Evolutionary conservation across 192 early-diverging fungal genomes (phyloP).

Genomic region (Coemansia sp.): DNA sequence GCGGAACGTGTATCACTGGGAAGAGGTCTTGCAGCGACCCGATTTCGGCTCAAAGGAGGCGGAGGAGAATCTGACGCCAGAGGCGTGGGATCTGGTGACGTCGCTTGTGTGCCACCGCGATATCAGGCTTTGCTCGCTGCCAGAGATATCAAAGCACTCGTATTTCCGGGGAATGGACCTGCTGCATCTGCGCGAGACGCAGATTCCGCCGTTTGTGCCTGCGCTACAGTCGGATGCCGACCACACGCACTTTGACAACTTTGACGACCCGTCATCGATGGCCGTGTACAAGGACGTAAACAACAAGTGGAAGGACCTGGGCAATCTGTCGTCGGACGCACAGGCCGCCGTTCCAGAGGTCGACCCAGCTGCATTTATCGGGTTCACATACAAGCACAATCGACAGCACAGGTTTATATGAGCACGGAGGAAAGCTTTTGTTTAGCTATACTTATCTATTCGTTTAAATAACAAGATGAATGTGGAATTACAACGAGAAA

Average conservation of each 20-base stretch:
- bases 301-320: constrained; percentile 53
- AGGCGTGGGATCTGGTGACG: constrained; percentile 72
- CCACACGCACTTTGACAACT: constrained; percentile 80
- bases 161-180: constrained; percentile 65
- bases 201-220: constrained; percentile 71
- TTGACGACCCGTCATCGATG: constrained; percentile 60
- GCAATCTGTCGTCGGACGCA: constrained; percentile 22
- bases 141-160: constrained; percentile 57
- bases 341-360: constrained; percentile 54
- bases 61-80: constrained; percentile 75
- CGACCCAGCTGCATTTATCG: constrained; percentile 77
- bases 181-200: constrained; percentile 59
- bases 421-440: background rate
- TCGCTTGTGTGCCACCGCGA: constrained; percentile 57
- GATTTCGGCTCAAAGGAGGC: constrained; percentile 73
- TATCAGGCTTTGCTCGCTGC: constrained; percentile 54
- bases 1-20: constrained; percentile 84
- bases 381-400: constrained; percentile 71
- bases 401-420: constrained; percentile 38
- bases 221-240: constrained; percentile 65
- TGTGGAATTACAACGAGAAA: too few species aligned
- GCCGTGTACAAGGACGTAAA: constrained; percentile 58
- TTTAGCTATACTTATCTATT: background rate
- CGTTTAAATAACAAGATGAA: background rate
- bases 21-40: constrained; percentile 68